phyloP scores from a whole-genome alignment of 2,329 filamentous ascomycete species.

The Bipolaris bicolor region DNA sequence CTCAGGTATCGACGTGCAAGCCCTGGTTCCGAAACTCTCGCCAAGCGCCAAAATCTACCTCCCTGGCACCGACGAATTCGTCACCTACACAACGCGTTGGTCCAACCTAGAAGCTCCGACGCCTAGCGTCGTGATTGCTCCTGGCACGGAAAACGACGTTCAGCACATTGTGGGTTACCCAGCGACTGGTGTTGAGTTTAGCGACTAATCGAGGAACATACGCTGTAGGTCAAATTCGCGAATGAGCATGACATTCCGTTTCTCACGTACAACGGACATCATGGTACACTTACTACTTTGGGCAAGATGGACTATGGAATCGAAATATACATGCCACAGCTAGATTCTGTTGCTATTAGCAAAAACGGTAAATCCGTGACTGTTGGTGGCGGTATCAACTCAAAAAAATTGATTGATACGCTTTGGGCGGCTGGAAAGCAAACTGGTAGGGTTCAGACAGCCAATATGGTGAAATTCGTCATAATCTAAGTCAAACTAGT shows the following conservation, averaged over 20 bases:
- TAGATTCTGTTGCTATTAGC: slow-evolving; percentile 54
- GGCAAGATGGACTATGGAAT: slow-evolving; percentile 59
- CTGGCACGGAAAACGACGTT: slow-evolving; percentile 29
- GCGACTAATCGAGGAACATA: not conserved
- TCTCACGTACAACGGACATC: slow-evolving; percentile 60
- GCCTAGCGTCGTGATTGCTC: slow-evolving; percentile 25
- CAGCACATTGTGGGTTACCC: slow-evolving; percentile 24
- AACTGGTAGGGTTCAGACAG: slow-evolving; percentile 46
- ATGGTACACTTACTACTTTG: slow-evolving; percentile 59
- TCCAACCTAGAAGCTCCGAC: slow-evolving; percentile 29
- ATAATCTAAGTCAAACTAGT: slow-evolving; percentile 13
- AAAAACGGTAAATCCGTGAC: slow-evolving; percentile 55
- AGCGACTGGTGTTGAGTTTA: no score
- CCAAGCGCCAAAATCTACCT: slow-evolving; percentile 24
- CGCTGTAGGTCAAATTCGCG: slow-evolving; percentile 55
- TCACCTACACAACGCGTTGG: slow-evolving; percentile 17
- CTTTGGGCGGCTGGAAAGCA: slow-evolving; percentile 61
- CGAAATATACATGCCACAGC: slow-evolving; percentile 56
- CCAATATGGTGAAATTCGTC: rapidly evolving
- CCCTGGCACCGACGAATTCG: slow-evolving; percentile 21
- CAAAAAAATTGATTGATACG: slow-evolving; percentile 55
- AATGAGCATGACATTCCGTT: slow-evolving; percentile 57
- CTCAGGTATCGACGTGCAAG: slow-evolving; percentile 23
- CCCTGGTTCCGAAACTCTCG: slow-evolving; percentile 25
- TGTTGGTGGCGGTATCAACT: slow-evolving; percentile 57